Percentiles rank a stretch among this genome's conserved stretches.
phyloP scores from a whole-genome alignment of 2,329 filamentous ascomycete genomes.

The Talaromyces rugulosus region DNA sequence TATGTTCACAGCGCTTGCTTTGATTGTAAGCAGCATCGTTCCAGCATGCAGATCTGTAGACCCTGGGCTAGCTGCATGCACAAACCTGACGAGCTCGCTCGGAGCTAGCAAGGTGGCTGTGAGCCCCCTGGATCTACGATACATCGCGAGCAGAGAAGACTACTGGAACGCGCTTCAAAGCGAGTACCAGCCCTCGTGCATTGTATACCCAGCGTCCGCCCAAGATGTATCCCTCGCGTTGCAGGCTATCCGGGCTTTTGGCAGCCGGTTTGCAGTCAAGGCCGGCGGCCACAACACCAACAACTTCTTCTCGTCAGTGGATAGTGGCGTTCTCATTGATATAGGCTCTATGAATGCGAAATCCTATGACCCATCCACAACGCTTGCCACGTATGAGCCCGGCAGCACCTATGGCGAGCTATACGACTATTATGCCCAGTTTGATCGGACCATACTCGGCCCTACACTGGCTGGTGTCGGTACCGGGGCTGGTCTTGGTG shows the following conservation, averaged over 20 bases:
- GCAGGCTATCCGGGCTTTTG: conserved; percentile 21
- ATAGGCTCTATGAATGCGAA: conserved; percentile 1
- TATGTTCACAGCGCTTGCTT: background rate
- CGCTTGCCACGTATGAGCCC: conserved; percentile 5
- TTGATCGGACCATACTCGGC: conserved; percentile 6
- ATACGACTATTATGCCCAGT: conserved; percentile 8
- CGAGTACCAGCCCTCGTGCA: conserved; percentile 22
- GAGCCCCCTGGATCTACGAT: conserved; percentile 15
- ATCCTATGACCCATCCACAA: background rate
- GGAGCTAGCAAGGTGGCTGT: conserved; percentile 14
- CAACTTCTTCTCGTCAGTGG: conserved; percentile 21
- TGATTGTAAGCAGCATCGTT: background rate
- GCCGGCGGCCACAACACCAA: conserved; percentile 28
- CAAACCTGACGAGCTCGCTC: conserved; percentile 2
- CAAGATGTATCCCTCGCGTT: conserved; percentile 24
- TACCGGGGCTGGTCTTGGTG: conserved; percentile 10
- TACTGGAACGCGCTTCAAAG: conserved; percentile 25
- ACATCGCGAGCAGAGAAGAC: conserved; percentile 17
- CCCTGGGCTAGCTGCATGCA: conserved; percentile 2
- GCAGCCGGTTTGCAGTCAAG: conserved; percentile 23
- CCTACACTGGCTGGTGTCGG: conserved; percentile 9
- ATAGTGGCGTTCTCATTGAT: conserved; percentile 11
- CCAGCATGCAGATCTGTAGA: background rate
- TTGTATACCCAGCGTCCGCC: conserved; percentile 22
- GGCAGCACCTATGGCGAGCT: conserved; percentile 8